These are phyloP conservation scores for Plasmodium reichenowi DNA, from an alignment of 169 alveolate species.

Conservation along the genomic window DNA sequence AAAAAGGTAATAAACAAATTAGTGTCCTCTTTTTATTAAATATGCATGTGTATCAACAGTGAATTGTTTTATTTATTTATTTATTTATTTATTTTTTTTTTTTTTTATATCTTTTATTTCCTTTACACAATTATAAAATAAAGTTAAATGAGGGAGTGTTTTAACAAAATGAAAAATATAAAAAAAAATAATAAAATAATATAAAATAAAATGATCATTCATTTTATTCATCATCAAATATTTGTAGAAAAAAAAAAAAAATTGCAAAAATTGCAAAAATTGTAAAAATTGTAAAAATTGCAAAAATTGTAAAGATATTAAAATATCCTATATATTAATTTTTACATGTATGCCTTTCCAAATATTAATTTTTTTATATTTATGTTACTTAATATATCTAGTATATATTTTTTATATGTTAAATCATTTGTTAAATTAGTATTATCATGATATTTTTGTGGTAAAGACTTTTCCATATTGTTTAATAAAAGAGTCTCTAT, in stretches of 20 bases:
- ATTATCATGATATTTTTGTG: background rate
- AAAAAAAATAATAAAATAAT: background rate
- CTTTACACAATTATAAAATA: background rate
- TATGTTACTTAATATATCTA: slow-evolving; percentile 35
- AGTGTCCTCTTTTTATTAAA: background rate
- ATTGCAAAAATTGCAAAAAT: no score
- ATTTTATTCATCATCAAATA: no score
- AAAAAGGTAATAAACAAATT: background rate
- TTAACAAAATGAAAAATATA: background rate
- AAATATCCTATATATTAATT: background rate
- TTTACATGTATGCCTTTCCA: slow-evolving; percentile 18
- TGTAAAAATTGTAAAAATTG: no score
- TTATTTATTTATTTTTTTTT: background rate
- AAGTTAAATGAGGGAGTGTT: background rate
- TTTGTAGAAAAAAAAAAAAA: background rate
- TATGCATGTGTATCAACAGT: slow-evolving; percentile 7
- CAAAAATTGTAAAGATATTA: background rate
- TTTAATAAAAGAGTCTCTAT: background rate
- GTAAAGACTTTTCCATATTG: no score
- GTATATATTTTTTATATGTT: slow-evolving; percentile 42
- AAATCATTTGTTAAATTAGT: background rate
- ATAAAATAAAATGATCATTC: background rate
- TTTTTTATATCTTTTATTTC: background rate
- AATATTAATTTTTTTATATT: slow-evolving; percentile 31
- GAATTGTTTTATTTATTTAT: background rate